phyloP scores from a whole-genome alignment of 23 red algal species.

The Agarophyton chilense region DNA sequence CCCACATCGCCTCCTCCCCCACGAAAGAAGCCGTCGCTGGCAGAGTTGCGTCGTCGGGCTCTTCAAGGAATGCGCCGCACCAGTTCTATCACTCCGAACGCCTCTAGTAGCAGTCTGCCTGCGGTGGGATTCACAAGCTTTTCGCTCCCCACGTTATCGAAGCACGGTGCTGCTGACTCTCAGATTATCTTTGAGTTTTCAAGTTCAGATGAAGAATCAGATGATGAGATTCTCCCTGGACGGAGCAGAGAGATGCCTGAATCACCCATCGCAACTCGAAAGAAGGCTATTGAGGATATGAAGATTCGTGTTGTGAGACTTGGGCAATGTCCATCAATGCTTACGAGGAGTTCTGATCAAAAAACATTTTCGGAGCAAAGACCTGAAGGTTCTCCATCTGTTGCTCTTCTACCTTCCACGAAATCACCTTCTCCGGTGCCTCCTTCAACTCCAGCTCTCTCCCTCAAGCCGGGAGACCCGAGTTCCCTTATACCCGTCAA shows the following conservation, averaged over 20 bases:
- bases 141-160: not conserved
- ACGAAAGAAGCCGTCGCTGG: slow-evolving; percentile 6
- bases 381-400: not conserved
- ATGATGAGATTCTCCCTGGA: not conserved
- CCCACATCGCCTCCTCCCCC: not conserved
- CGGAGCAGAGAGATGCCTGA: not conserved
- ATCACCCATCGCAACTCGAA: not conserved
- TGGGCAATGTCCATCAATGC: slow-evolving; percentile 51
- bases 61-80: not conserved
- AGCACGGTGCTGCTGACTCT: not conserved
- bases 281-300: slow-evolving; percentile 53
- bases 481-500: not conserved
- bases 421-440: not conserved
- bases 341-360: not conserved
- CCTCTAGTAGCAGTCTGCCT: not conserved
- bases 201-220: not conserved
- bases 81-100: not conserved
- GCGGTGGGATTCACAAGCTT: not conserved
- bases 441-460: not conserved
- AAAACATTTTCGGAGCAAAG: not conserved
- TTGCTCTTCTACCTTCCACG: too few relatives aligned
- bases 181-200: slow-evolving; percentile 18
- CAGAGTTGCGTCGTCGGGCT: slow-evolving; percentile 32
- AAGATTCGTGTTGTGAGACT: slow-evolving; percentile 45
- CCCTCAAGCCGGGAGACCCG: not conserved